Evolutionary conservation across 2,329 filamentous ascomycete species (phyloP), one percentile per base, ranked within the genome.

Genomic region (Cytospora piceicola): DNA sequence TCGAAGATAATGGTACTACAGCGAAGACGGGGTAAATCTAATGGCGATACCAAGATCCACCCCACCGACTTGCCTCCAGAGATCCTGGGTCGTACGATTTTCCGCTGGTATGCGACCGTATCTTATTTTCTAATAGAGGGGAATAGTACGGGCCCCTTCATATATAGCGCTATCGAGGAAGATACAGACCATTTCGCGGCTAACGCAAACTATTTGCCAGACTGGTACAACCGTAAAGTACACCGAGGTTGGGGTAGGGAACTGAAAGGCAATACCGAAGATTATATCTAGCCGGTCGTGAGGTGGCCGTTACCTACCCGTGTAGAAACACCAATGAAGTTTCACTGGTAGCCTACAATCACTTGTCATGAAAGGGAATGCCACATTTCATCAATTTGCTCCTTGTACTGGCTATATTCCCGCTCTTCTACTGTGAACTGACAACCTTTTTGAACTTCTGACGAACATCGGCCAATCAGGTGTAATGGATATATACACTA

Each of bases 1-100:
- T 90, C 32, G 92, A 95, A 75, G 89, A 93, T 74, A 74, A 88
- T 65, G 88, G 88, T 1, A 78, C 75, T 66, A 77, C 79, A 32
- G 68, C 39, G 20, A 57, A 58, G 62, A 54, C 51, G 55, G 61
- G 32, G 46, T 59, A 57, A 60, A 22, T 24, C 24, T 49, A 12
- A 49, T n/a, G 24, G 11, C 20, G 46, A 49, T 5, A 24, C 46
- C 3, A 49, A 24, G 22, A 11, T 11, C 42, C 17, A 22, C n/a
- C 22, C 42, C 17, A 22, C n/a, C n/a, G 4, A 24, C n/a, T 49
- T 8, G 20, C 11, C 12, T 15, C 11, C 6, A 46, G 7, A 46
- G 22, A n/a, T 8, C 42, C 42, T 12, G 34, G 6, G 11, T 24
- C 46, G 14, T 24, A 22, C n/a, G 3, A n/a, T n/a, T n/a, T 20